Conservation (phyloP, 257 asterid species). For the Pogostemon cablin region DNA sequence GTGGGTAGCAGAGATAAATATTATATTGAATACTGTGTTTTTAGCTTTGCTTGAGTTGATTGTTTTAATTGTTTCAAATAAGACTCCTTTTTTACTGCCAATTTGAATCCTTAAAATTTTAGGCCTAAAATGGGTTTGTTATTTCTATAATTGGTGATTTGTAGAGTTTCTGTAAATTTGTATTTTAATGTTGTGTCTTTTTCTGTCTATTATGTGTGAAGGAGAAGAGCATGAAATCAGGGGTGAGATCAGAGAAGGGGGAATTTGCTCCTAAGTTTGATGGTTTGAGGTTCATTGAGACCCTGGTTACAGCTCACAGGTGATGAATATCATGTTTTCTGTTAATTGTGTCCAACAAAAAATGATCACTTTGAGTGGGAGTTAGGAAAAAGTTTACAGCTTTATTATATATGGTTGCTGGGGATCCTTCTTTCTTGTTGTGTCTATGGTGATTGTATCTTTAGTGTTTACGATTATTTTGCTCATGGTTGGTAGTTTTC, state of each 20-base stretch:
- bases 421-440: background rate
- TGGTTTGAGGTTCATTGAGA: conserved; percentile 67
- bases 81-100: background rate
- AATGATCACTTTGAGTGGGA: conserved; percentile 20
- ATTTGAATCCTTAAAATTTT: background rate
- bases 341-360: conserved; percentile 5
- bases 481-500: conserved; percentile 40
- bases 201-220: conserved; percentile 17
- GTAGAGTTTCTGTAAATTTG: background rate
- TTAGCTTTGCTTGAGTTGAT: background rate
- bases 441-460: background rate
- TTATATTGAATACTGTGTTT: background rate
- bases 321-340: conserved; percentile 28
- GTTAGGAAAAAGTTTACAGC: background rate
- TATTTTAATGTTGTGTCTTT: background rate
- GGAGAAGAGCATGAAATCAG: conserved; percentile 31
- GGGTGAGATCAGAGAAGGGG: conserved; percentile 28
- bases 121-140: background rate
- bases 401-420: background rate
- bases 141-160: too few species aligned
- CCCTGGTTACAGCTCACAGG: conserved; percentile 61
- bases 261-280: conserved; percentile 56
- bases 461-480: background rate
- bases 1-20: background rate
- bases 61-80: background rate